Evolutionary conservation across 768 basidiomycete genomes (phyloP), one percentile per base, ranked within the genome.

Genomic region (Lyophyllum semitale): DNA sequence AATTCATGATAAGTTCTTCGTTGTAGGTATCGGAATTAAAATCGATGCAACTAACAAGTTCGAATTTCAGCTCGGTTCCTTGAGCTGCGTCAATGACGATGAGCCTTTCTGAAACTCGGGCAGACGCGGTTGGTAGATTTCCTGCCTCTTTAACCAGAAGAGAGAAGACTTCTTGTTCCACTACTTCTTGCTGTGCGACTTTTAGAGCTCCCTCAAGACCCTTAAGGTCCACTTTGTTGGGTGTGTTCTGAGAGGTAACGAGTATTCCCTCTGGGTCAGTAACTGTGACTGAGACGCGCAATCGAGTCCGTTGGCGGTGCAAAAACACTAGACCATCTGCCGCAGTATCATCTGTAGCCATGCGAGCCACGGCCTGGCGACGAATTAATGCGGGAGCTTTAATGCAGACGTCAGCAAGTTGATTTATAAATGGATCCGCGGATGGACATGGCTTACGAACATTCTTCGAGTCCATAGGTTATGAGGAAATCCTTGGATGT

Each of bases 131-230:
- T 13, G 90, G 87, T 9, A 93, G 74, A 55, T 68, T 81, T 52
- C 87, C 85, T n/a, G 90, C 88, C 70, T 93, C 92, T 63, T 75
- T 80, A 37, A 92, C 88, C 20, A 94, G 74, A 20, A 84, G 64
- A 3, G 84, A 74, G 59, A 92, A 94, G 35, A 93, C 86, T 63
- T 94, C 92, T 64, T 89, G 86, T 53, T 94, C 89, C 5, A 92
- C 79, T 13, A 86, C 75, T 66, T 93, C 92, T 49, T 76, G 77
- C 64, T 93, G 91, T 1, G 87, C 87, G 23, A 68, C 68, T 54
- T 71, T 74, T 32, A 94, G 73, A 8, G 78, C 74, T 1, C 66
- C 76, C 32, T 89, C 80, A 13, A 89, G 66, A 2, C 77, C 72
- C 0, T 61, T 59, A 8, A 73, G 58, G 22, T 76, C 71, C 8